Base-by-base conservation (phyloP, 2,329 filamentous ascomycete species). In the Ophiostoma himal-ulmi region DNA sequence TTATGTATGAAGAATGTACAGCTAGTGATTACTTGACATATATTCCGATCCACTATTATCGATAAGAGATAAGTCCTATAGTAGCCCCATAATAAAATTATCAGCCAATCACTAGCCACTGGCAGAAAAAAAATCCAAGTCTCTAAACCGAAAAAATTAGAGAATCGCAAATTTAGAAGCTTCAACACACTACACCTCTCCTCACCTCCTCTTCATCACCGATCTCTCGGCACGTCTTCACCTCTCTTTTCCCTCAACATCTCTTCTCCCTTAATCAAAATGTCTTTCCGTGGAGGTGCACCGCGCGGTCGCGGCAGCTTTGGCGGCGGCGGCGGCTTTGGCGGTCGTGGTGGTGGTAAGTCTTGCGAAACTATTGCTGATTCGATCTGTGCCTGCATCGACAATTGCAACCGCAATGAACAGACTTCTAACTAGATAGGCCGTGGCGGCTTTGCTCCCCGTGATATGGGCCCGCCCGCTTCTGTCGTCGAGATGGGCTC, bases 401-500 rank as follows among this genome's bases (percentile, higher is more conserved):
- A 30, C 54, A 34, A 22, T 69, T 36, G 20, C 17, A 14, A 41
- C 39, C 39, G 39, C 14, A 10, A 41, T 41, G 5, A 11, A 44
- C 13, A 37, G 10, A 30, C 3, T 69, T 65, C 71, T 73, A 72
- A 70, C 68, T 34, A 26, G 57, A 26, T 8, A 73, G 77, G 78
- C 86, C 86, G 88, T 73, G 87, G 86, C 78, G 87, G 87, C 71
- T 89, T 85, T 78, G 84, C 86, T 74, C 83, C 82, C 75, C 78
- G 81, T 73, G 86, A 88, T 72, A 86, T 85, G 77, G 88, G 88
- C 68, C 88, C 88, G 73, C 88, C 88, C 73, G 85, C 85, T 71
- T 80, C 83, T 71, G 87, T 90, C 69, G 78, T 88, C 76, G 95
- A 97, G 83, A 93, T 99, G 91, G 95, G 95, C 81, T 88, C 88